Base-by-base conservation (phyloP, 2,329 filamentous ascomycete species). In the Colletotrichum chrysophilum region DNA sequence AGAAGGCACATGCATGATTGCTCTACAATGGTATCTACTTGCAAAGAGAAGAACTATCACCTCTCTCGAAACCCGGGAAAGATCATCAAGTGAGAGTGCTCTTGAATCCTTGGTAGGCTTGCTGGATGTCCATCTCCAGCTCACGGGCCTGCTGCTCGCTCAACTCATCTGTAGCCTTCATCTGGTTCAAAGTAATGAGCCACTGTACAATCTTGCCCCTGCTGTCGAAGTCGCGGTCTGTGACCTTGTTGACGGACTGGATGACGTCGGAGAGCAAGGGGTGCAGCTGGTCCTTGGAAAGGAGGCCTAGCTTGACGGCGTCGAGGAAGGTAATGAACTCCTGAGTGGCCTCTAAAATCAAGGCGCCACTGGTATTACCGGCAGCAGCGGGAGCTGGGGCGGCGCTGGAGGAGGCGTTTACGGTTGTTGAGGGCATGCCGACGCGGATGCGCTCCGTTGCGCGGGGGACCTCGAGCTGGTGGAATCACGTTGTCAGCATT, bases 271-370 rank as follows among this genome's bases (percentile, higher is more conserved):
- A 96, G 3, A 99, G 90, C 24, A 99, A 88, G 5, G 97, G 97
- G 82, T 99, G 97, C n/a, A 99, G 88, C 77, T 97, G 96, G 84
- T 98, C 96, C 83, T 99, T 99, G 64, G 96, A 96, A 13, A 98
- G 89, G 81, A 98, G 92, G 60, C 96, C 96, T 70, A 99, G 92
- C 83, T 96, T 96, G 80, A 99, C 90, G 18, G 97, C 97, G 83
- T 99, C 97, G 68, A 99, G 91, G 82, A 99, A 96, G 0, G 97
- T 99, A 84, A 99, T 99, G 84, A 99, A 99, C 84, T 98, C 97
- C 84, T 99, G 96, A 1, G 96, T 98, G 3, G 97, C 97, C 78
- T 96, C 93, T 56, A 97, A 88, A 74, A 98, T 97, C 43, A 98
- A 85, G 4, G 92, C 87, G 12, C 92, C 91, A 77, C 89, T 90